Conservation (phyloP, 495 filamentous ascomycete genomes). For the Penicillium soppii region DNA sequence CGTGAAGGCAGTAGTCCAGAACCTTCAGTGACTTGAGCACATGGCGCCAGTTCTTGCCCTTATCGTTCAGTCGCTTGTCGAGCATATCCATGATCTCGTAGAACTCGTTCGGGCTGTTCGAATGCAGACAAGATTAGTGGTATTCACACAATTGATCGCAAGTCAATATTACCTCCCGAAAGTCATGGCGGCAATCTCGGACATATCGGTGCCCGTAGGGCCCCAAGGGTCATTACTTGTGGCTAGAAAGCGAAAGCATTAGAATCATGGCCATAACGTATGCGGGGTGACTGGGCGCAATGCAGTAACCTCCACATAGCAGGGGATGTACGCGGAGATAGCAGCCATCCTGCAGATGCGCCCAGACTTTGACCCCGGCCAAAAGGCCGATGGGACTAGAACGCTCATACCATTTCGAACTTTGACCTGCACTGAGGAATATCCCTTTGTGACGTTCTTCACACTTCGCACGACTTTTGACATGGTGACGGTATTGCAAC, state of each 20-base stretch:
- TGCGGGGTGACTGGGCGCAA: slow-evolving; percentile 3
- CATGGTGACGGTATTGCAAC: slow-evolving; percentile 56
- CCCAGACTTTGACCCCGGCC: neutral
- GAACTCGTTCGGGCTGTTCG: slow-evolving; percentile 83
- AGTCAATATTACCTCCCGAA: slow-evolving; percentile 78
- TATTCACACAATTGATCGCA: neutral
- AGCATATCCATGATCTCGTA: slow-evolving; percentile 99
- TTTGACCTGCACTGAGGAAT: slow-evolving; percentile 95
- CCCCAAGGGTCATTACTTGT: slow-evolving; percentile 99
- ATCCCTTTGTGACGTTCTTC: slow-evolving; percentile 99
- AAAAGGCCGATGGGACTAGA: neutral
- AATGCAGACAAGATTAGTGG: slow-evolving; percentile 15
- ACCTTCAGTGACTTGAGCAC: slow-evolving; percentile 98
- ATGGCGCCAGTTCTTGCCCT: slow-evolving; percentile 99
- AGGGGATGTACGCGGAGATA: neutral
- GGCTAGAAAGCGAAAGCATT: slow-evolving; percentile 50
- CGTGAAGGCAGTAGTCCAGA: slow-evolving; percentile 96
- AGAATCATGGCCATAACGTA: slow-evolving; percentile 1
- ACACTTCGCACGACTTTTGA: slow-evolving; percentile 97
- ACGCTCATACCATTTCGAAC: slow-evolving; percentile 89
- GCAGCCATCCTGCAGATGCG: slow-evolving; percentile 10
- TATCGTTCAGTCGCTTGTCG: slow-evolving; percentile 98
- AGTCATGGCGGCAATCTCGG: slow-evolving; percentile 95
- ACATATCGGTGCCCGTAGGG: slow-evolving; percentile 97
- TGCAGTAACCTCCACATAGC: slow-evolving; percentile 4